phyloP scores from a whole-genome alignment of 2,329 filamentous ascomycete genomes.

The Magnaporthales sp. region DNA sequence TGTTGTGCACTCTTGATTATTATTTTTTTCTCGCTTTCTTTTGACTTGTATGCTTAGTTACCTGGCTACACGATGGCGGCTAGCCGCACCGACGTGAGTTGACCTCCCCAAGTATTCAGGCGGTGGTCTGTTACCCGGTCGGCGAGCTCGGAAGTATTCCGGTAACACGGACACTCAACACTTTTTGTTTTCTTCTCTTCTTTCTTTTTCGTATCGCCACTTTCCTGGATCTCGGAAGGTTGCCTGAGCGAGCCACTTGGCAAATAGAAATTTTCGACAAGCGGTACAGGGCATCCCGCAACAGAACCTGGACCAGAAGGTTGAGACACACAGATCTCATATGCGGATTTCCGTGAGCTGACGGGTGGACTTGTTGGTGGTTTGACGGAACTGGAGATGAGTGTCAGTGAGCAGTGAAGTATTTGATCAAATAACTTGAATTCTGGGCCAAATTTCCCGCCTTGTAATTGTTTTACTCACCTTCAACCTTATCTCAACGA shows the following conservation, averaged over 20 bases:
- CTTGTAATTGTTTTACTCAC: too few relatives aligned
- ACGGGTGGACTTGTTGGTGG: not conserved
- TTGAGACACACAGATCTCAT: not conserved
- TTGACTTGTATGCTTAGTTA: not conserved
- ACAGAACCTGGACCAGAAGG: not conserved
- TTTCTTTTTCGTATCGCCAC: not conserved
- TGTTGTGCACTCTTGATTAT: not conserved
- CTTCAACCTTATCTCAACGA: too few relatives aligned
- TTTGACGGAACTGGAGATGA: not conserved
- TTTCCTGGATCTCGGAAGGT: not conserved
- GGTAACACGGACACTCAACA: too few relatives aligned
- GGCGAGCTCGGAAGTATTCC: not conserved
- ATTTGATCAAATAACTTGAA: too few relatives aligned
- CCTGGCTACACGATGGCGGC: not conserved
- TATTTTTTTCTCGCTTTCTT: not conserved
- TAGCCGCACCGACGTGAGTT: not conserved
- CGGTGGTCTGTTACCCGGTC: not conserved
- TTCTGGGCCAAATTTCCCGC: too few relatives aligned
- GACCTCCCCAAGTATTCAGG: not conserved
- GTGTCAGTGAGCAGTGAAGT: not conserved
- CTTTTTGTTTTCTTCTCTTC: not conserved
- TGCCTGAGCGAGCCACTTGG: not conserved
- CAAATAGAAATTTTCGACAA: not conserved
- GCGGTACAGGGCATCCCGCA: not conserved
- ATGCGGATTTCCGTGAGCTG: not conserved